These are phyloP conservation scores for Zygosaccharomyces kombuchaensis DNA, from an alignment of 805 yeast genomes.

Conservation along the genomic window DNA sequence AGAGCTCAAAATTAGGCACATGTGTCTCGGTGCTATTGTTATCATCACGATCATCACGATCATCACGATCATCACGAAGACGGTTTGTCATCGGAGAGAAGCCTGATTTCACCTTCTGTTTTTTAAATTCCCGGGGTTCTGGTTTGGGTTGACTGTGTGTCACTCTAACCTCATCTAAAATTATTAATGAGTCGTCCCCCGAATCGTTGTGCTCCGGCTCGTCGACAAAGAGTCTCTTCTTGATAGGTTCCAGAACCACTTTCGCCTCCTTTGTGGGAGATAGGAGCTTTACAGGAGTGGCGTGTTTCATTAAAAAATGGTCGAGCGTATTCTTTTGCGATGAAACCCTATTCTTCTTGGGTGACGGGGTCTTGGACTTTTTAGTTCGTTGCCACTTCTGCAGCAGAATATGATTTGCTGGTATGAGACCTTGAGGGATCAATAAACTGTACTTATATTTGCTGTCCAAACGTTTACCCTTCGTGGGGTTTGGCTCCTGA, in stretches of 20 bases:
- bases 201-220: conserved; percentile 9
- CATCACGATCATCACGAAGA: background rate
- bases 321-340: conserved; percentile 28
- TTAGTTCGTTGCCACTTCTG: conserved; percentile 11
- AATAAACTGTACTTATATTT: conserved; percentile 19
- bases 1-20: no score
- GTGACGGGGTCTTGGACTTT: conserved; percentile 4
- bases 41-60: no score
- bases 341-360: conserved; percentile 6
- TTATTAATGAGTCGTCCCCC: conserved; percentile 19
- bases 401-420: conserved; percentile 16
- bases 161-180: conserved; percentile 15
- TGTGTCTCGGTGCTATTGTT: background rate
- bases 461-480: conserved; percentile 16
- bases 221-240: conserved; percentile 25
- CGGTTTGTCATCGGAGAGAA: background rate
- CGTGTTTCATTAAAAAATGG: conserved; percentile 19
- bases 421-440: conserved; percentile 23
- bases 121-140: no score
- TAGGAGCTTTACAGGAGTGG: conserved; percentile 19
- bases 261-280: background rate
- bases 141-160: background rate
- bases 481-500: conserved; percentile 18
- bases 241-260: conserved; percentile 10
- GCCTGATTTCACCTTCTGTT: background rate